Conservation (phyloP, 176 grass and related monocot species). For the Bolboschoenus planiculmis region DNA sequence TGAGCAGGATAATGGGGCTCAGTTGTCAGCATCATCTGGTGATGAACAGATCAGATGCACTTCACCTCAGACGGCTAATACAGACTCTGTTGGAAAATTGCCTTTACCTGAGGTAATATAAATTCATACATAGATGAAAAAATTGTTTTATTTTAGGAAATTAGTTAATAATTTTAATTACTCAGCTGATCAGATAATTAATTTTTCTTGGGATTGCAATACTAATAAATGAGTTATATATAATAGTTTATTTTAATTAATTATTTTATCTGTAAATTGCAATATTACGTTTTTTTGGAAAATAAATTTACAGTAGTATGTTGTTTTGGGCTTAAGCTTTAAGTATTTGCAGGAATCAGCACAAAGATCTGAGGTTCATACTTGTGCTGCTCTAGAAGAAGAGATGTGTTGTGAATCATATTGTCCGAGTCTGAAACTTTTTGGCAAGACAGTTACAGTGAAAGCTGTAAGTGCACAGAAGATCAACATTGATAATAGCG, state of each 20-base stretch:
- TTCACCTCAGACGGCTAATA: slow-evolving; percentile 5
- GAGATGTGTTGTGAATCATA: slow-evolving; percentile 19
- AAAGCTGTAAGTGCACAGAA: slow-evolving; percentile 13
- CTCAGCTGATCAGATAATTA: not conserved
- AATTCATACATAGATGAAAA: not conserved
- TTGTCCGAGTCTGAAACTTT: slow-evolving; percentile 47
- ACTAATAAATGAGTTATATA: not conserved
- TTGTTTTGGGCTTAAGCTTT: not conserved
- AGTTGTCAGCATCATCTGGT: slow-evolving; percentile 17
- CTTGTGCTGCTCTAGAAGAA: slow-evolving; percentile 9
- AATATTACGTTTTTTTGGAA: not conserved
- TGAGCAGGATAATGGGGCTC: slow-evolving; percentile 32
- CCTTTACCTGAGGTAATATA: slow-evolving; percentile 32
- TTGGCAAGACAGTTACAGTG: slow-evolving; percentile 53
- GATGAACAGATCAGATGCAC: slow-evolving; percentile 32
- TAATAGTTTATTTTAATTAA: not conserved
- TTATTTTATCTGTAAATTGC: not conserved
- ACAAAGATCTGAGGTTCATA: slow-evolving; percentile 2
- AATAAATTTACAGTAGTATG: no score
- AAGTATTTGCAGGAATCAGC: not conserved
- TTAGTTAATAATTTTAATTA: not conserved
- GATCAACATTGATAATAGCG: slow-evolving; percentile 29
- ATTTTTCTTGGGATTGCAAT: not conserved
- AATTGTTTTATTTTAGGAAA: not conserved
- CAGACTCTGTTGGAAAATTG: slow-evolving; percentile 20